Evolutionary conservation across 2,329 filamentous ascomycete species (phyloP), one percentile per base, ranked within the genome.

Genomic region (Fusarium nanum): DNA sequence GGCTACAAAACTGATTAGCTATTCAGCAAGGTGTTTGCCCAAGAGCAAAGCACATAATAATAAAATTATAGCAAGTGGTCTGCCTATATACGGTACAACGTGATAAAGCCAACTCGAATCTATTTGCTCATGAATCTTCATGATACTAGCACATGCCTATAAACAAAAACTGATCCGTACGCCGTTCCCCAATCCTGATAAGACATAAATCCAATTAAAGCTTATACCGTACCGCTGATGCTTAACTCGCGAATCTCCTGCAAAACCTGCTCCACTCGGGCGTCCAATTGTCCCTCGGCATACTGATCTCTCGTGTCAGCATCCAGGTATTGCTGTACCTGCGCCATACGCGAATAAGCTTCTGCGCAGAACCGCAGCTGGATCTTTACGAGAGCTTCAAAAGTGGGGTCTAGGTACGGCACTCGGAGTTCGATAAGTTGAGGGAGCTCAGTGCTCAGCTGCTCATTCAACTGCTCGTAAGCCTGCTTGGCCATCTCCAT

Each of bases 321-420:
- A 78, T 98, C 96, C 32, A 99, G 86, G 80, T 98, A 98, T 83
- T 99, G 96, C 83, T 99, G 96, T 60, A 99, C 97, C 84, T 99
- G 97, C 27, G 97, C 96, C 96, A 99, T 99, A 49, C 96, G 88
- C 67, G 91, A 94, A 82, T 99, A 99, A 3, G 96, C 96, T 83
- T 99, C 96, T 10, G 97, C 96, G 77, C 97, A 99, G 84, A 99
- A 99, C 40, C 96, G 88, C 76, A 99, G 82, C 83, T 99, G 96
- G 73, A 99, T 99, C 86, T 99, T 99, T 80, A 99, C 96, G 55
- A 99, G 89, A 0, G 97, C 96, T 82, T 99, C 96, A 78, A 99
- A 99, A 67, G 91, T 95, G 1, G 97, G 97, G 76, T 99, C 96
- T 60, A 99, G 89, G 78, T 99, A 99, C 0, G 97, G 97, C 16